Evolutionary conservation across 495 filamentous ascomycete species (phyloP).

Genomic region (Xylaria telfairii): DNA sequence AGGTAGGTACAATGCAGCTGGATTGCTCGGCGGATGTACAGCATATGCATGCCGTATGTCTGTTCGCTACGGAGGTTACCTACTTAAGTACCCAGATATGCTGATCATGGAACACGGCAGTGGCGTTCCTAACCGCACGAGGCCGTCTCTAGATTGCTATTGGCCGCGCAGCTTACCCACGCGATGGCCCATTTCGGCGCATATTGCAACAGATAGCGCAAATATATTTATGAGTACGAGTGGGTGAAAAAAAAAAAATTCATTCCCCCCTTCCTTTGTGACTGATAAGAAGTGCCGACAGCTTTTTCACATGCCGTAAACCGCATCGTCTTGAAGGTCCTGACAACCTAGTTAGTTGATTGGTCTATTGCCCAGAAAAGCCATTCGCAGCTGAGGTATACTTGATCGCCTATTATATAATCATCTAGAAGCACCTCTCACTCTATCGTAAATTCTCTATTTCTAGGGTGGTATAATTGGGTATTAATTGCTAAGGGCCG

Average conservation of each 20-base stretch:
- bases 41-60: slow-evolving; percentile 5
- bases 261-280: not conserved
- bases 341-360: too few species aligned
- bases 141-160: not conserved
- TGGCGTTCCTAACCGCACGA: slow-evolving; percentile 19
- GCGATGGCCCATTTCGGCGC: not conserved
- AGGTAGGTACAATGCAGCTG: slow-evolving; percentile 17
- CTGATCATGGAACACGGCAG: slow-evolving; percentile 18
- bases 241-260: not conserved
- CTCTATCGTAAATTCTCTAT: not conserved
- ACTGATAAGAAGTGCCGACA: not conserved
- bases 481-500: too few species aligned
- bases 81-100: slow-evolving; percentile 1
- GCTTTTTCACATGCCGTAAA: not conserved
- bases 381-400: too few species aligned
- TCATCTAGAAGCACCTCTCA: not conserved
- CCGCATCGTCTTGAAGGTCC: not conserved
- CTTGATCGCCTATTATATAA: not conserved
- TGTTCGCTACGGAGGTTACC: not conserved
- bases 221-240: not conserved
- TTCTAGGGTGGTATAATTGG: not conserved
- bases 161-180: not conserved
- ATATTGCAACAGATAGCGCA: not conserved
- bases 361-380: not conserved
- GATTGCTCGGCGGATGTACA: not conserved